Evolutionary conservation across 208 protist species (phyloP), one percentile per base, ranked within the genome.

Genomic region (Wallacemonas sp.): DNA sequence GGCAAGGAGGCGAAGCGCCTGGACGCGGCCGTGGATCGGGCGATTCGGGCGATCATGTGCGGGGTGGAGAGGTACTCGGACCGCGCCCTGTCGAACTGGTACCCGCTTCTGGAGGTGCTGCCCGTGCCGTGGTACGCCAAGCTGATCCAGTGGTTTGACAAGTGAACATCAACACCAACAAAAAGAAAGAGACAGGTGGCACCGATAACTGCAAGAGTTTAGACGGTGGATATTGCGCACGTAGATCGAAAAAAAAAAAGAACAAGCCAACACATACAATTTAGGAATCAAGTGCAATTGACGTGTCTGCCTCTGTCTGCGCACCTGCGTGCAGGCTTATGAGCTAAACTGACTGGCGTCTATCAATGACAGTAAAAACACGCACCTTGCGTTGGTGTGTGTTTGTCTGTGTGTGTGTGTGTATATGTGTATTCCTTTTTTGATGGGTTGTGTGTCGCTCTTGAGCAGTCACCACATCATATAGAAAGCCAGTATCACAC

Each of bases 91-190:
- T 49, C 38, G 3, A 23, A 32, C 16, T 57, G 18, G 63, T 41
- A 48, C 25, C 36, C 48, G 22, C 12, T 22, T 0, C 38, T 54
- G 3, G 57, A 44, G 18, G 20, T 68, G 48, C 38, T 68, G 5
- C 63, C 63, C 10, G 48, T 68, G 4, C 63, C 63, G 33, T 68
- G 63, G 63, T 55, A 55, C n/a, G 41, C 63, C 7, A 41, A 49
- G 33, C 10, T 68, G 5, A 49, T 49, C 8, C 45, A 55, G 29
- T 66, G 61, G 39, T 41, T 50, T 25, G 45, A 44, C 18, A 7
- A 20, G 31, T 41, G 48, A 67, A 32, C n/a, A n/a, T n/a, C n/a
- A n/a, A n/a, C n/a, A n/a, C n/a, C n/a, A n/a, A 67, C 1, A 41
- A 67, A 31, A 55, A 55, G 26, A 54, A 38, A 25, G 18, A 41